Evolutionary conservation across 164 flowering plant genomes (phyloP), one percentile per base, ranked within the genome.

Genomic region (Warburgia ugandensis): DNA sequence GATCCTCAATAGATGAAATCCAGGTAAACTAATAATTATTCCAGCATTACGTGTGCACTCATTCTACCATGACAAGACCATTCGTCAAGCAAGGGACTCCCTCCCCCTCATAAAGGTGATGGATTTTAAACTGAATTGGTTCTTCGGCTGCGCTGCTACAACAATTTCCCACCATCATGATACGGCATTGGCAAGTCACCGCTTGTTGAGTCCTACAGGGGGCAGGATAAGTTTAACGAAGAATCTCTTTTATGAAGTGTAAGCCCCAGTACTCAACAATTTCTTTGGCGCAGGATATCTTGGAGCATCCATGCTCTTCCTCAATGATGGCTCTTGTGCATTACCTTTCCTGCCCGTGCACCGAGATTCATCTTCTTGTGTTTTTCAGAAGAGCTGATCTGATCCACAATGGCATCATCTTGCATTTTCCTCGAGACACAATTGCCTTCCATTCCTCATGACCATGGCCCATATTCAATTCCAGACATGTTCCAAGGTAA

Each of bases 241-340:
- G 65, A 62, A 57, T 62, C 47, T 62, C 45, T 59, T 47, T 73
- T 69, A 64, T 73, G 36, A 59, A 58, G 71, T 63, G 61, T 73
- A 68, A 63, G 76, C 75, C 84, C 73, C 84, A 71, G 57, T 68
- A 75, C 86, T 84, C 92, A 84, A 71, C 51, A 68, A 68, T 77
- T 87, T 87, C 78, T 87, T 87, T 87, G 89, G 56, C 84, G 96
- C 97, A 91, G 98, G 98, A 77, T 75, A 46, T 65, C 80, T 64
- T 74, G 84, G 81, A 62, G 64, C 70, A 68, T 73, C 76, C 77
- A 77, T 71, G 68, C 59, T 52, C 71, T 67, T 67, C 67, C 76
- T 58, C 68, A 82, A 61, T 73, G 73, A 75, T 72, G 78, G 83
- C 78, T 69, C 70, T 65, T 63, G 68, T 75, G 76, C 79, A 67